Evolutionary conservation across 1,284 basidiomycete genomes (phyloP).

Genomic region (Marasmius oreades): DNA sequence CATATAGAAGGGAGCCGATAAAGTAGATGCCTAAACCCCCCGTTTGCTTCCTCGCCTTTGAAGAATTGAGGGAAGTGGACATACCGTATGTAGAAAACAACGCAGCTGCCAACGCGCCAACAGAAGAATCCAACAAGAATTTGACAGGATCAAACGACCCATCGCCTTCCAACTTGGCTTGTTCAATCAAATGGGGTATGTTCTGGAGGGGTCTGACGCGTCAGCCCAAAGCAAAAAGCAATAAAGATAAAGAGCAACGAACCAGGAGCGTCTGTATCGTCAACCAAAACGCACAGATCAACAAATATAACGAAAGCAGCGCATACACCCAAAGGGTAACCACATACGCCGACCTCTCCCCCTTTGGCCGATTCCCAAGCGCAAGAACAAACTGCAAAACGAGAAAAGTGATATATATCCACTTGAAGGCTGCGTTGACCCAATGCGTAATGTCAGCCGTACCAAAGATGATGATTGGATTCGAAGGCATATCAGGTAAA

Average conservation of each 20-base stretch:
- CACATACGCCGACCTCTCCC: constrained; percentile 71
- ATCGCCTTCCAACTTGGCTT: constrained; percentile 39
- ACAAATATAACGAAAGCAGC: constrained; percentile 43
- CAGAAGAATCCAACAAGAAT: constrained; percentile 43
- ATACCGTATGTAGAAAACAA: constrained; percentile 50
- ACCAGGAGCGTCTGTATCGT: constrained; percentile 66
- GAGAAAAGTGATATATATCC: background rate
- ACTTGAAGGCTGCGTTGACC: background rate
- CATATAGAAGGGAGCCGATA: constrained; percentile 73
- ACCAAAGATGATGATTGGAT: constrained; percentile 46
- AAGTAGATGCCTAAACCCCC: constrained; percentile 54
- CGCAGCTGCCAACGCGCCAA: constrained; percentile 73
- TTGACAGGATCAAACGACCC: constrained; percentile 14
- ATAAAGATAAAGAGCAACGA: constrained; percentile 16
- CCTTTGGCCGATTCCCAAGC: constrained; percentile 84
- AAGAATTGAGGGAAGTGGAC: constrained; percentile 37
- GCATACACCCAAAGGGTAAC: constrained; percentile 58
- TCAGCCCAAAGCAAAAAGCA: background rate
- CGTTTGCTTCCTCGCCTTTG: background rate
- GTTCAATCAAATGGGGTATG: constrained; percentile 27
- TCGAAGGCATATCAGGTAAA: constrained; percentile 45
- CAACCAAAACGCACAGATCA: constrained; percentile 70
- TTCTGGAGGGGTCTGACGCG: background rate
- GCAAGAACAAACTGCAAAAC: constrained; percentile 65
- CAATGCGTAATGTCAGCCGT: constrained; percentile 58